Evolutionary conservation across 495 filamentous ascomycete genomes (phyloP), one percentile per base, ranked within the genome.

Genomic region (Glonium stellatum): DNA sequence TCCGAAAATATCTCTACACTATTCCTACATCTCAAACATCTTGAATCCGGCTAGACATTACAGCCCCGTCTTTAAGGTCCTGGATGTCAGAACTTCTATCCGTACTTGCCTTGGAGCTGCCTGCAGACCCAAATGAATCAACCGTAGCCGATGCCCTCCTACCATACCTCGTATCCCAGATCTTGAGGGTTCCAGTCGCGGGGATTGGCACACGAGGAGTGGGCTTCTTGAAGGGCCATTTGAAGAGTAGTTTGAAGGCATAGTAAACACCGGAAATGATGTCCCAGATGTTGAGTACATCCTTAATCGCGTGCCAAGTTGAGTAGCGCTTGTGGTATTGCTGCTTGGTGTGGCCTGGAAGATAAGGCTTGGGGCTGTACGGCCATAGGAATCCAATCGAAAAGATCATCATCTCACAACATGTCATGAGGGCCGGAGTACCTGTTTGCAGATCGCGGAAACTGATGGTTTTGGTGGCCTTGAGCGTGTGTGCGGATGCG

Each of bases 391-490:
- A 58, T 4, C 18, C 11, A 23, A 58, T 19, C 6, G 56, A 49
- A 37, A 58, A 58, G 56, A 58, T 58, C 22, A 58, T n/a, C 56
- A 58, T 58, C 56, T 58, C 56, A 23, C 56, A 58, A 13, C 56
- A 55, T 11, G 49, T 54, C 49, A 60, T 9, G 41, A 61, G 35
- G 11, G 59, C 59, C 19, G 59, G 59, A 13, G 54, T 44, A 11
- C 59, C 59, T 12, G 36, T 48, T 8, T 42, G 37, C 35, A 52
- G 54, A 41, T 61, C 59, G 15, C 54, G 37, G 39, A 42, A 49
- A 4, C 50, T 18, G 22, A 50, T 31, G 2, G 34, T 49, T 44
- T 56, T 50, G 13, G 59, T 46, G 12, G 36, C 52, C 39, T 46
- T 56, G 8, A 61, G 44, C 1, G 54, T 53, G 6, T 52, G 52